phyloP scores from a whole-genome alignment of 2,329 filamentous ascomycete genomes.

The Chaetoscypha palmicola region DNA sequence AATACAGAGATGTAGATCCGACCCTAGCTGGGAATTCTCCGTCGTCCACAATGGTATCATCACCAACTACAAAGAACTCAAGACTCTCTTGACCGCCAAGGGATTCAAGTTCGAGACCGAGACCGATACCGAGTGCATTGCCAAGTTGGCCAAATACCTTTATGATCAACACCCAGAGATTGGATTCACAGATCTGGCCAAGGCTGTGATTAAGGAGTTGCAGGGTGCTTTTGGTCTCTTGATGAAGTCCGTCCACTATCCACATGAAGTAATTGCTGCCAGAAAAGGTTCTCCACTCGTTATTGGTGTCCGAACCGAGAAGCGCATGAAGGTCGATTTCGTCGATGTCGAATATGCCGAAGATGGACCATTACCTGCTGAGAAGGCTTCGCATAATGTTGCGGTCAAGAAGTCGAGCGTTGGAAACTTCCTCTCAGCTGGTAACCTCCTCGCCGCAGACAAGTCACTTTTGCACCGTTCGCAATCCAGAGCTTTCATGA shows the following conservation, averaged over 20 bases:
- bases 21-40: constrained; percentile 90
- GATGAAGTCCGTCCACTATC: constrained; percentile 97
- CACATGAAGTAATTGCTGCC: constrained; percentile 94
- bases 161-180: constrained; percentile 91
- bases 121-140: constrained; percentile 98
- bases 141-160: constrained; percentile 97
- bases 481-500: constrained; percentile 97
- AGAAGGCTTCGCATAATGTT: constrained; percentile 92
- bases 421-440: constrained; percentile 59
- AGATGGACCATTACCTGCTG: constrained; percentile 73
- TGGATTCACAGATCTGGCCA: constrained; percentile 92
- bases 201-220: constrained; percentile 96
- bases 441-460: constrained; percentile 75
- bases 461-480: constrained; percentile 98
- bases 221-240: constrained; percentile 96
- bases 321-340: constrained; percentile 99
- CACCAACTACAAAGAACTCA: constrained; percentile 99
- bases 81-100: constrained; percentile 85
- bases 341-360: constrained; percentile 97
- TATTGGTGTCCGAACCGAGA: constrained; percentile 91
- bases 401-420: constrained; percentile 83
- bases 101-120: constrained; percentile 99
- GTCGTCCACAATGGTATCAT: constrained; percentile 99
- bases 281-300: constrained; percentile 97
- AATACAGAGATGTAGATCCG: constrained; percentile 55